Evolutionary conservation across 192 early-diverging fungal species (phyloP).

Genomic region (Coemansia sp.): DNA sequence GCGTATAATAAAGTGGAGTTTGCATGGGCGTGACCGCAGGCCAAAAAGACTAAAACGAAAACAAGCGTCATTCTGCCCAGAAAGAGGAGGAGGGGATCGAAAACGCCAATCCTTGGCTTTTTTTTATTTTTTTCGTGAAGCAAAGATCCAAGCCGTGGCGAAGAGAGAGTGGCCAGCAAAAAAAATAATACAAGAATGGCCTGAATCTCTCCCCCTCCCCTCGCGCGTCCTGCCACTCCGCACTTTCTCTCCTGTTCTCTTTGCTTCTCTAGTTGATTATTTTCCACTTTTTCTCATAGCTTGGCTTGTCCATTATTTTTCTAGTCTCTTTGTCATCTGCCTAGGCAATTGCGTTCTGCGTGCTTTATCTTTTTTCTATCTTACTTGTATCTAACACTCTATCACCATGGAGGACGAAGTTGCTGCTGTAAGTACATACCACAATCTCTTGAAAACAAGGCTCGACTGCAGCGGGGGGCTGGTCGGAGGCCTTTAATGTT

Average conservation of each 20-base stretch:
- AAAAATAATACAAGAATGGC: neutral
- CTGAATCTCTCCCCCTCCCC: neutral
- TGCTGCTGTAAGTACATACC: conserved; percentile 67
- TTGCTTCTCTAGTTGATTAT: conserved; percentile 10
- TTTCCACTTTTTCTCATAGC: conserved; percentile 13
- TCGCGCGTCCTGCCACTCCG: neutral
- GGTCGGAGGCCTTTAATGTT: too few species aligned
- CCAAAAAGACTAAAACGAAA: neutral
- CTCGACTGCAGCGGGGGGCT: conserved; percentile 7
- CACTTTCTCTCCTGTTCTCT: conserved; percentile 18
- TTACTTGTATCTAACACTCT: conserved; percentile 30
- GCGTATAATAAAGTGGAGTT: neutral
- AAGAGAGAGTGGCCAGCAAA: conserved; percentile 20
- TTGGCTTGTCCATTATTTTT: conserved; percentile 14
- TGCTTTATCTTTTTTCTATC: conserved; percentile 10
- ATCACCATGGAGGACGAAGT: conserved; percentile 77
- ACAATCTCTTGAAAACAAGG: too few species aligned
- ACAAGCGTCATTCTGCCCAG: neutral
- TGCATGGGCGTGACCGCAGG: neutral
- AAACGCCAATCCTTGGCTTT: neutral
- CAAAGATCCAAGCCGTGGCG: conserved; percentile 15
- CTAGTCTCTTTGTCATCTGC: conserved; percentile 8
- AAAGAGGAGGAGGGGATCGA: neutral
- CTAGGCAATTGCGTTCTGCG: conserved; percentile 19
- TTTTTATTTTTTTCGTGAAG: too few species aligned